Evolutionary conservation across 106 monocot species (phyloP).

Genomic region (Iris macrosiphon): DNA sequence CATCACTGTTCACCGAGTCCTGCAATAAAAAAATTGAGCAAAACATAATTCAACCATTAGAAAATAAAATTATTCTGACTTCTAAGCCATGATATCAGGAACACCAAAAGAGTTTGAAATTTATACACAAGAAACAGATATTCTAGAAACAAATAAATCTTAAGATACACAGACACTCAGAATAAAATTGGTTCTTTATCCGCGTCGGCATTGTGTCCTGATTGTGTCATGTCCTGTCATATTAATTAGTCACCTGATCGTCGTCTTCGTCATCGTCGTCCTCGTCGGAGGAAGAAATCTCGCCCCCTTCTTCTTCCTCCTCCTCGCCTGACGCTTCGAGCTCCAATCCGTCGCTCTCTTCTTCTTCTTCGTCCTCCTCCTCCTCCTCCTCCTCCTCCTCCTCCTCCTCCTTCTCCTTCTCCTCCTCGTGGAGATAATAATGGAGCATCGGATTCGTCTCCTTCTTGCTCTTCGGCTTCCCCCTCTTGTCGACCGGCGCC

Average conservation of each 20-base stretch:
- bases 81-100: too few species aligned
- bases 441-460: constrained; percentile 30
- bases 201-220: too few species aligned
- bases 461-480: constrained; percentile 44
- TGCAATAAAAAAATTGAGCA: constrained; percentile 23
- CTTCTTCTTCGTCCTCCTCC: constrained; percentile 3
- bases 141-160: too few species aligned
- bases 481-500: constrained; percentile 74
- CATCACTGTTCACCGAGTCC: constrained; percentile 49
- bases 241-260: constrained; percentile 42
- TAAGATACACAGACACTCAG: too few species aligned
- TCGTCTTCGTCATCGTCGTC: constrained; percentile 41
- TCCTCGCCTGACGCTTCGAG: constrained; percentile 6
- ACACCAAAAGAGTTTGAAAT: too few species aligned
- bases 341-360: neutral
- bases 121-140: too few species aligned
- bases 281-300: constrained; percentile 3
- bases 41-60: neutral
- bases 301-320: constrained; percentile 10
- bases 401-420: constrained; percentile 2
- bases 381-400: constrained; percentile 9
- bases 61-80: too few species aligned
- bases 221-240: too few species aligned
- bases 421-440: constrained; percentile 59
- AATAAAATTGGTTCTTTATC: too few species aligned